phyloP scores from a whole-genome alignment of 306 rosid species.

The Begonia masoniana region DNA sequence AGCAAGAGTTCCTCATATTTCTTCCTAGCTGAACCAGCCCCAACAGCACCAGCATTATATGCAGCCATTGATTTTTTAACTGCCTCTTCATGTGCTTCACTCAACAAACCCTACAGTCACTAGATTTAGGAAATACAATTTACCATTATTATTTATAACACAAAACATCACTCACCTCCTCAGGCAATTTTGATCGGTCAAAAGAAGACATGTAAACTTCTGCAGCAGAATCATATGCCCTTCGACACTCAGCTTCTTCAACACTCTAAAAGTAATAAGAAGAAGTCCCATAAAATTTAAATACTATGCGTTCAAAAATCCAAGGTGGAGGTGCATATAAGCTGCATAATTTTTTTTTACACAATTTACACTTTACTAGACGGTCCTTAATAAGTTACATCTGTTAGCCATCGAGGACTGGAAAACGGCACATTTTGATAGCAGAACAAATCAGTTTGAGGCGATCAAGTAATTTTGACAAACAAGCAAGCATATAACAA shows the following conservation, averaged over 20 bases:
- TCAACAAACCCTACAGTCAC: slow-evolving; percentile 50
- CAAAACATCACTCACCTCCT: slow-evolving; percentile 57
- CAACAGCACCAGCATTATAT: slow-evolving; percentile 71
- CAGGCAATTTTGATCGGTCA: slow-evolving; percentile 69
- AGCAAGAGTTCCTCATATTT: slow-evolving; percentile 64
- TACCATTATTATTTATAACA: slow-evolving; percentile 11
- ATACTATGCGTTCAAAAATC: too few relatives aligned
- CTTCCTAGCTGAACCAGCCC: slow-evolving; percentile 76
- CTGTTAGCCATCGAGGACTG: too few relatives aligned
- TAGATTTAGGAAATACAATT: slow-evolving; percentile 10
- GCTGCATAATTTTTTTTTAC: neutral
- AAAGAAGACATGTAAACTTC: slow-evolving; percentile 62
- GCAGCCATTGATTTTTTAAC: slow-evolving; percentile 62
- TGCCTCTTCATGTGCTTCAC: slow-evolving; percentile 88
- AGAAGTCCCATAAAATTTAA: neutral
- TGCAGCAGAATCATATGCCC: slow-evolving; percentile 68
- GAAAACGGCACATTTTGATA: too few relatives aligned
- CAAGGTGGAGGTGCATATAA: neutral
- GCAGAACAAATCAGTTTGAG: too few relatives aligned
- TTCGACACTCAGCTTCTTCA: slow-evolving; percentile 88
- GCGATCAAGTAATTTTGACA: too few relatives aligned
- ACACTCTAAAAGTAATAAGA: slow-evolving; percentile 52
- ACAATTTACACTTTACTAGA: too few relatives aligned
- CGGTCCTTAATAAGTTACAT: too few relatives aligned
- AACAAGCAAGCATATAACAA: too few relatives aligned